These are phyloP conservation scores for Leishmania turanica DNA, from an alignment of 208 protist genomes.

Conservation along the genomic window DNA sequence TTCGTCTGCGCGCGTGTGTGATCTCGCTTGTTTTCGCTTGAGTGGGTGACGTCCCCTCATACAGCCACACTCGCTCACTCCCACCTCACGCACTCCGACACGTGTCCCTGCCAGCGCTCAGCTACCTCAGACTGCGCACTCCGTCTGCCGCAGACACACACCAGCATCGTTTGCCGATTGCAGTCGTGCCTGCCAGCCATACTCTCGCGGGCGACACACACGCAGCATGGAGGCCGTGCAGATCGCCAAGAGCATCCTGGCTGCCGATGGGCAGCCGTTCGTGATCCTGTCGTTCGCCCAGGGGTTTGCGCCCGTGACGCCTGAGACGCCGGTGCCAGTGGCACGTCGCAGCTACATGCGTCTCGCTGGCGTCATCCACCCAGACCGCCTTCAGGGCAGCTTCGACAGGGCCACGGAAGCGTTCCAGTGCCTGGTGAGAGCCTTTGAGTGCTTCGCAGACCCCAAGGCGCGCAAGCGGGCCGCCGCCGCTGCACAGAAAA, in stretches of 20 bases:
- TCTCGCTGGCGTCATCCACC: constrained; percentile 74
- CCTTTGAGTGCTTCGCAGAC: constrained; percentile 81
- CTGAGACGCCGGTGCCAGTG: constrained; percentile 57
- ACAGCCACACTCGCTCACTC: background rate
- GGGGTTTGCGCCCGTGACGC: constrained; percentile 57
- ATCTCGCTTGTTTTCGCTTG: background rate
- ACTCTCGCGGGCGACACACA: background rate
- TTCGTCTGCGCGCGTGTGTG: background rate
- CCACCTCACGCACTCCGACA: background rate
- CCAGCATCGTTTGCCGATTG: background rate
- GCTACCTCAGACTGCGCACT: background rate
- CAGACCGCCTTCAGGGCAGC: constrained; percentile 69
- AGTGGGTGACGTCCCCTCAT: background rate
- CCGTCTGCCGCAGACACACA: background rate
- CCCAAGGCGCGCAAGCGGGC: constrained; percentile 58
- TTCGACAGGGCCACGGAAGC: constrained; percentile 79
- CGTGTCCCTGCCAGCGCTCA: background rate
- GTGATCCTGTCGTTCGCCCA: constrained; percentile 67
- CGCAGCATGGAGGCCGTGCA: constrained; percentile 35
- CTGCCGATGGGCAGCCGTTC: constrained; percentile 52
- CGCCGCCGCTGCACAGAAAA: constrained; percentile 5
- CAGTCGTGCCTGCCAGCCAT: background rate
- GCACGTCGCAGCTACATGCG: constrained; percentile 85
- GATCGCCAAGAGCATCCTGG: constrained; percentile 56
- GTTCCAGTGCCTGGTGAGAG: constrained; percentile 83